Conservation (phyloP, 768 basidiomycete genomes). For the Termitomyces sp. region DNA sequence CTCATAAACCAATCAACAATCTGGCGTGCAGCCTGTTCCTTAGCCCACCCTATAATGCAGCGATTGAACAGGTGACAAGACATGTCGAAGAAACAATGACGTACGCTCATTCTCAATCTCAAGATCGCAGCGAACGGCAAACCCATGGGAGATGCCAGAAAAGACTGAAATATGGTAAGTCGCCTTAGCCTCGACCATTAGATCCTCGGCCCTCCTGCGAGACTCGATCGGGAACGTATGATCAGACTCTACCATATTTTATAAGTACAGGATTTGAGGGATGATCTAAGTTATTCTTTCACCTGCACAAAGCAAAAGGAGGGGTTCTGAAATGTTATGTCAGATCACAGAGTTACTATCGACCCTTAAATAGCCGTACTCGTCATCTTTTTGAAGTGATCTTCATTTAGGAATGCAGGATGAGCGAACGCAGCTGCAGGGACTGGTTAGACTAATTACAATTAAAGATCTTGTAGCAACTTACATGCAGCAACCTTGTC, state of each 20-base stretch:
- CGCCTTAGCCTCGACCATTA: slow-evolving; percentile 43
- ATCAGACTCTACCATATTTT: slow-evolving; percentile 39
- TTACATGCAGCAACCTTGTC: slow-evolving; percentile 44
- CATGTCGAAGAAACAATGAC: slow-evolving; percentile 6
- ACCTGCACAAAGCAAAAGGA: slow-evolving; percentile 55
- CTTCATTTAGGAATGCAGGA: slow-evolving; percentile 42
- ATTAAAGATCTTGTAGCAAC: neutral
- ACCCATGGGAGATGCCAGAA: slow-evolving; percentile 43
- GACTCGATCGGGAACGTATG: slow-evolving; percentile 44
- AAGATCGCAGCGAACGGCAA: slow-evolving; percentile 40
- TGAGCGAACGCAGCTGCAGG: slow-evolving; percentile 48
- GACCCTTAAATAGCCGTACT: slow-evolving; percentile 27
- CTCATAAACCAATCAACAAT: slow-evolving; percentile 47
- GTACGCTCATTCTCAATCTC: slow-evolving; percentile 33
- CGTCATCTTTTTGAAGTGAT: slow-evolving; percentile 40
- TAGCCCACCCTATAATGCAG: slow-evolving; percentile 45
- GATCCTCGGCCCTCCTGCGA: slow-evolving; percentile 51
- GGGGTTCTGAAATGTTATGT: slow-evolving; percentile 32
- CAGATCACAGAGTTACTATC: neutral
- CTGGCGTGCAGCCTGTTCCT: slow-evolving; percentile 50
- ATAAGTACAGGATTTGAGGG: neutral
- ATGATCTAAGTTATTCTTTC: neutral
- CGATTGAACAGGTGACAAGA: neutral
- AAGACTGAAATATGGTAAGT: slow-evolving; percentile 56
- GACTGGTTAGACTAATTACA: neutral